Evolutionary conservation across 2,329 filamentous ascomycete genomes (phyloP), one percentile per base, ranked within the genome.

Genomic region (Fusarium sp.): DNA sequence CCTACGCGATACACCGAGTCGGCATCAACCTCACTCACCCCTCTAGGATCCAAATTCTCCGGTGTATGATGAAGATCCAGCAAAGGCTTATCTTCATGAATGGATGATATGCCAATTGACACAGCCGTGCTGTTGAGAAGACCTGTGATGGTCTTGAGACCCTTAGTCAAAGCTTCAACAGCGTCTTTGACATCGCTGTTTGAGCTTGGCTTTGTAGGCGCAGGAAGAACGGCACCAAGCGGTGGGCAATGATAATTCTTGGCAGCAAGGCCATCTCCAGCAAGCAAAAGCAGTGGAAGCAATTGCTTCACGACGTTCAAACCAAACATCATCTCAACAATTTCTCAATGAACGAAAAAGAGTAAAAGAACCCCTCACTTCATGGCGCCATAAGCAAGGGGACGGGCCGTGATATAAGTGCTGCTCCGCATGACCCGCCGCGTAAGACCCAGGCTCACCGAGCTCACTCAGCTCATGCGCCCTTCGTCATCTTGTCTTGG

Each of bases 201-300:
- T 8, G 51, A 50, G 31, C 58, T 42, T 19, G 46, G 61, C 14
- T 34, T 21, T 1, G 24, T 57, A 6, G 61, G 61, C 13, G 45
- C 34, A 9, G 58, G 61, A 15, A 63, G 58, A 14, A 63, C 58
- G 2, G 58, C 33, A 1, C 61, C 61, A 17, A 62, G 33, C 5
- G 58, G 58, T 14, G 61, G 61, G 4, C 61, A 64, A 17, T 64
- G 61, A 10, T 62, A 24, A 10, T 56, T 62, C 34, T 64, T 64
- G 38, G 58, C 58, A 50, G 59, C 47, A 10, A 62, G 22, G 10
- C 15, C 59, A 54, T 61, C 14, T 42, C 42, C 10, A 24, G 21
- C 44, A 39, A 62, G 14, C 14, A 55, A 47, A 28, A 51, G 19
- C 9, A 57, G 17, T 15, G 53, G 6, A 36, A 49, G 3, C 7